Conservation (phyloP, 164 flowering plant genomes). For the Chloranthus sessilifolius region DNA sequence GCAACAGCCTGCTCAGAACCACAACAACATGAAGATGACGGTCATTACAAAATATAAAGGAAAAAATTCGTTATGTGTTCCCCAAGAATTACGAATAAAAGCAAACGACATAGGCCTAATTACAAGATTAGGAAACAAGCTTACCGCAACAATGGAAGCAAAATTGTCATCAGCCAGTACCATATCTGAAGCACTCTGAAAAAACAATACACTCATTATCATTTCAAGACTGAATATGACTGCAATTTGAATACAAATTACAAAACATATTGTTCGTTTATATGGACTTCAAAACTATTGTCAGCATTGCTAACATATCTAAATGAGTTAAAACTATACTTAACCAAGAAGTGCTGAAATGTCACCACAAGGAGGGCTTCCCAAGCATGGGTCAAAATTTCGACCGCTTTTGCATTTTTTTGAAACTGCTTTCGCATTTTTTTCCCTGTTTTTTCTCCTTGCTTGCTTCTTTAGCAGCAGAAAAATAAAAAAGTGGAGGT, state of each 20-base stretch:
- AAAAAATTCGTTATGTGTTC: background rate
- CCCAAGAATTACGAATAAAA: background rate
- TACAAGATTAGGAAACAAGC: slow-evolving; percentile 8
- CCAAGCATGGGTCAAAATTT: too few relatives aligned
- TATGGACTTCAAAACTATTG: background rate
- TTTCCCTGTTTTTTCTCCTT: too few relatives aligned
- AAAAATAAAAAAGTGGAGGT: too few relatives aligned
- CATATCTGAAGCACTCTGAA: slow-evolving; percentile 99
- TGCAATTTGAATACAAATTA: background rate
- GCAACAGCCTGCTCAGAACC: slow-evolving; percentile 80
- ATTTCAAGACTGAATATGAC: background rate
- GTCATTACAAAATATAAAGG: slow-evolving; percentile 5
- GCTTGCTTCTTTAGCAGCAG: too few relatives aligned
- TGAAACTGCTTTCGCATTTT: too few relatives aligned
- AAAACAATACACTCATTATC: slow-evolving; percentile 5
- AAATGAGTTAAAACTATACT: too few relatives aligned
- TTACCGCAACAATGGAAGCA: slow-evolving; percentile 96
- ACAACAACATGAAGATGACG: slow-evolving; percentile 10
- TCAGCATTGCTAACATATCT: too few relatives aligned
- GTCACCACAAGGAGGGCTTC: too few relatives aligned
- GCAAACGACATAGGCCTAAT: background rate
- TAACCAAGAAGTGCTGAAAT: too few relatives aligned
- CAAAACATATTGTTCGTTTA: background rate
- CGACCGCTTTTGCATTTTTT: too few relatives aligned
- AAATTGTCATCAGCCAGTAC: slow-evolving; percentile 98